Percentiles rank a stretch among this genome's conserved stretches.
Conservation (phyloP, 257 asterid species). For the Lithospermum erythrorhizon region DNA sequence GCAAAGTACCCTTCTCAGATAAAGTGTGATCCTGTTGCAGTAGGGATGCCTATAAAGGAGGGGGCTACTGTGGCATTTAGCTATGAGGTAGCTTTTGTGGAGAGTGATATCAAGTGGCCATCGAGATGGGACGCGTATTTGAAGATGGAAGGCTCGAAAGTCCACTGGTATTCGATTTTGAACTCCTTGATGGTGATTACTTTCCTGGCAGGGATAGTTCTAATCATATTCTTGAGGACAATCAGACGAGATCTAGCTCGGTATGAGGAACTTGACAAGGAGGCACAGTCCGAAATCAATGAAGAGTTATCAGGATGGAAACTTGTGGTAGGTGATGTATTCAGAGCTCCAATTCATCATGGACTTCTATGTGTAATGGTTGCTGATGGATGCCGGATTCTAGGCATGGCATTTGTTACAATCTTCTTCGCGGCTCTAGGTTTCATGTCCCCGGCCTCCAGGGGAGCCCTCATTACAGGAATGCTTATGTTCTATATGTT, state of each 20-base stretch:
- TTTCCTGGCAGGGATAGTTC: slow-evolving; percentile 81
- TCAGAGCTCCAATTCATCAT: slow-evolving; percentile 64
- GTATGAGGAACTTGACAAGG: slow-evolving; percentile 79
- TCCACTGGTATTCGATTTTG: slow-evolving; percentile 81
- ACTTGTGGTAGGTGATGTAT: slow-evolving; percentile 84
- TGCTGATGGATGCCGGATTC: slow-evolving; percentile 71
- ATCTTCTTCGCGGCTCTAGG: slow-evolving; percentile 75
- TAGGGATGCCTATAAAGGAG: slow-evolving; percentile 30
- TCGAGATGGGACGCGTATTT: slow-evolving; percentile 90
- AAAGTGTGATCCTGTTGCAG: background rate
- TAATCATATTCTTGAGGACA: slow-evolving; percentile 72
- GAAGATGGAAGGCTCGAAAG: slow-evolving; percentile 75
- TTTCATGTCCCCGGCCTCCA: slow-evolving; percentile 81
- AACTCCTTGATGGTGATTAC: slow-evolving; percentile 75
- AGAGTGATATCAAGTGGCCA: slow-evolving; percentile 69
- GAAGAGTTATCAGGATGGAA: slow-evolving; percentile 93
- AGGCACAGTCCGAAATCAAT: slow-evolving; percentile 81
- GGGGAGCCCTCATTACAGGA: background rate
- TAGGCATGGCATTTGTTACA: slow-evolving; percentile 70
- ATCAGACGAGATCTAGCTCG: slow-evolving; percentile 80
- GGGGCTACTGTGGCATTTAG: slow-evolving; percentile 63
- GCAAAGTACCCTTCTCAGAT: background rate
- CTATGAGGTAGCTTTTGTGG: slow-evolving; percentile 69
- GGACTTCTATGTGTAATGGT: slow-evolving; percentile 68
- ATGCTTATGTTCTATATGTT: background rate